Evolutionary conservation across 148 eudicot species (phyloP), one percentile per base, ranked within the genome.

Genomic region (Silene conica): DNA sequence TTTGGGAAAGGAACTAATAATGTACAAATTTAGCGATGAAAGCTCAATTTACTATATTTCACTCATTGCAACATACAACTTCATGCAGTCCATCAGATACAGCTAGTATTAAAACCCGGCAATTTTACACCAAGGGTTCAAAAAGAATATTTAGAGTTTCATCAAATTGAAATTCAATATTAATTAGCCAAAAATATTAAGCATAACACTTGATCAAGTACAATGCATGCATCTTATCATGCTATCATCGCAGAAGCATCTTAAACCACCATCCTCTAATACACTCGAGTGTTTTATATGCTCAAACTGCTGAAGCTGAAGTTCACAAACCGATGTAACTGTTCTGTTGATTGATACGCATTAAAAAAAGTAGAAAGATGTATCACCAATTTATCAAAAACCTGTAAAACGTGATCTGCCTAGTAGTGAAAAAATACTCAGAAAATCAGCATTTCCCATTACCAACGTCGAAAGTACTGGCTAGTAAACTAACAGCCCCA

Each of bases 1-100:
- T 73, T 68, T 8, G 52, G 73, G 73, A 5, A 61, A 9, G 38
- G 74, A 74, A 41, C 15, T 41, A 71, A 9, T 15, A 22, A 11
- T n/a, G 55, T 43, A 41, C 7, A 50, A 41, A 18, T 64, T 45
- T 2, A 64, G 34, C 20, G 26, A 5, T n/a, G 2, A 67, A 41
- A 41, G 54, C 48, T 16, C 21, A 64, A 14, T 64, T 15, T 64
- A 64, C 13, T 1, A 28, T 16, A 64, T 2, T 15, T 31, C 5
- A 31, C 6, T 31, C 46, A 0, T 23, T 10, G 18, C 4, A 62
- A 14, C 66, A 62, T 62, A 62, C 23, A 25, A 9, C 38, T 23
- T 34, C 41, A 34, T 62, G 38, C 15, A 25, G 38, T 8, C 38
- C 16, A 25, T 62, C 13, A 23, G 26, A 62, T 62, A 25, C 20